phyloP scores from a whole-genome alignment of 805 yeast genomes.

The Citeromyces matritensis region DNA sequence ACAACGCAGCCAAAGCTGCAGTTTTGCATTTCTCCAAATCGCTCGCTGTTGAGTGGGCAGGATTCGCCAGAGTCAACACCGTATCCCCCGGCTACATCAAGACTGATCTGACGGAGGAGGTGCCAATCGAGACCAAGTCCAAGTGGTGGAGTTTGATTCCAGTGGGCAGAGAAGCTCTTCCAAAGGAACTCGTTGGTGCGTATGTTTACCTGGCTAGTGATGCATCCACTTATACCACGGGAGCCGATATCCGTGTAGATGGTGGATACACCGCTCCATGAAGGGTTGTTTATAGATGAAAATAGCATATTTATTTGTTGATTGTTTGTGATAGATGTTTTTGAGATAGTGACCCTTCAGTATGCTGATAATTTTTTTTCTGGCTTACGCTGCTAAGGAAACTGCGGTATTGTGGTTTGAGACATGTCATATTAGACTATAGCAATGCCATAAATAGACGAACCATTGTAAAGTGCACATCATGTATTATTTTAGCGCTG shows the following conservation, averaged over 20 bases:
- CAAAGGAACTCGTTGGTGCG: conserved; percentile 68
- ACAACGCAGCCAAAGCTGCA: conserved; percentile 81
- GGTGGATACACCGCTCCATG: conserved; percentile 57
- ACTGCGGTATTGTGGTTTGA: no score
- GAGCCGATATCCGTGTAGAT: conserved; percentile 62
- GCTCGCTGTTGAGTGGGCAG: conserved; percentile 81
- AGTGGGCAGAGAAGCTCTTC: conserved; percentile 60
- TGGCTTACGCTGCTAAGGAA: no score
- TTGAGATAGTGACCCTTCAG: no score
- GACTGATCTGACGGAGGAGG: conserved; percentile 45
- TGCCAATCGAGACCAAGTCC: conserved; percentile 25
- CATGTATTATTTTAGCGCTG: no score
- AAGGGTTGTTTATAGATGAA: background rate
- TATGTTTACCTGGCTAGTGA: conserved; percentile 68
- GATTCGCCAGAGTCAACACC: conserved; percentile 72
- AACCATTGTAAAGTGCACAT: no score
- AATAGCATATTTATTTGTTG: no score
- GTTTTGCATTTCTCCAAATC: conserved; percentile 64
- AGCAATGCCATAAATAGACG: no score
- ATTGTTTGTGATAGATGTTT: no score
- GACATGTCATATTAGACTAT: no score
- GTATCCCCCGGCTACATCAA: conserved; percentile 80
- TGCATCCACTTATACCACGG: conserved; percentile 70
- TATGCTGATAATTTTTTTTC: no score
- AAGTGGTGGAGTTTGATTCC: conserved; percentile 43